These are phyloP conservation scores for Gyromitra esculenta DNA, from an alignment of 2,329 filamentous ascomycete species.

Conservation along the genomic window DNA sequence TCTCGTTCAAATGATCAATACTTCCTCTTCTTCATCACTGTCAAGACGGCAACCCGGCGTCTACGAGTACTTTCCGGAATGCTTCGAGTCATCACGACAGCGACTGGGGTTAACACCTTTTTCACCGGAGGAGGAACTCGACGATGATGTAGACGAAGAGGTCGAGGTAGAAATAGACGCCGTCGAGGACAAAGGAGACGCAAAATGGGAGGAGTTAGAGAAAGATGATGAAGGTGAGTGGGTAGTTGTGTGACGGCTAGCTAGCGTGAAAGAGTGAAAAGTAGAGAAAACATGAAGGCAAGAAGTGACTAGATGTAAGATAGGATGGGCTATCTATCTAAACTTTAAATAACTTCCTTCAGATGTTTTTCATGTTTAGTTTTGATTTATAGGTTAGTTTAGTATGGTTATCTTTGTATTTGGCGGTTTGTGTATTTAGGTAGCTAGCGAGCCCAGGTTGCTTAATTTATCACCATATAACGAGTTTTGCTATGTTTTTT, in stretches of 20 bases:
- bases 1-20: constrained; percentile 53
- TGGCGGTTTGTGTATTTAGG: constrained; percentile 18
- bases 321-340: constrained; percentile 7
- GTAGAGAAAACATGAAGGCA: not conserved
- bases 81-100: constrained; percentile 33
- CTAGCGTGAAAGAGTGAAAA: not conserved
- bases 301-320: not conserved
- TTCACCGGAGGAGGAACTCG: constrained; percentile 7
- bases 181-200: constrained; percentile 1
- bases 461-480: not conserved
- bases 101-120: constrained; percentile 29
- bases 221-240: constrained; percentile 33
- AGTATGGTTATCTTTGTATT: not conserved
- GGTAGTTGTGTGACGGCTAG: constrained; percentile 35
- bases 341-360: not conserved
- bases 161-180: constrained; percentile 21
- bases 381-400: not conserved
- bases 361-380: not conserved
- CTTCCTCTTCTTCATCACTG: not conserved
- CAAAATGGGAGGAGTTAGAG: constrained; percentile 38
- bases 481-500: not conserved
- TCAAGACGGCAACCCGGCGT: not conserved
- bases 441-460: not conserved
- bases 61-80: constrained; percentile 44
- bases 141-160: constrained; percentile 27